phyloP scores from a whole-genome alignment of 768 basidiomycete species.

The Leccinellum albellum region DNA sequence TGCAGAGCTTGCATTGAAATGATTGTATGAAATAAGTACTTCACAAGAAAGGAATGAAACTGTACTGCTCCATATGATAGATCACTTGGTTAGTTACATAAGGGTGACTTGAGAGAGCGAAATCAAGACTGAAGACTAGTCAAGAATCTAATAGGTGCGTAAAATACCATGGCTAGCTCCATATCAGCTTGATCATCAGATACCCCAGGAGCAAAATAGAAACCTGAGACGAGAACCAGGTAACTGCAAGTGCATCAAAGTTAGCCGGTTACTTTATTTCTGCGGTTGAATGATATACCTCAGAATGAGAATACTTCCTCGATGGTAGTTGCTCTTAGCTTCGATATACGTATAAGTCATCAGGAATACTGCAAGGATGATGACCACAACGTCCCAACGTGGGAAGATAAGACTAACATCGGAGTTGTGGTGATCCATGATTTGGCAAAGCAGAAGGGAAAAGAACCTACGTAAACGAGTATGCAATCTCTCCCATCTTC shows the following conservation, averaged over 20 bases:
- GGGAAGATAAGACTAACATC: constrained; percentile 85
- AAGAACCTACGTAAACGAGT: constrained; percentile 85
- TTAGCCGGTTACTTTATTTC: background rate
- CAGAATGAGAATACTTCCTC: constrained; percentile 91
- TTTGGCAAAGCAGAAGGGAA: background rate
- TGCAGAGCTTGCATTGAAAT: constrained; percentile 55
- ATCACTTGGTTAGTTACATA: background rate
- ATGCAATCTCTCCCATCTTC: constrained; percentile 80
- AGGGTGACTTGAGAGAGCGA: background rate
- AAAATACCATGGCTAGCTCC: background rate
- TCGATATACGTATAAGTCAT: constrained; percentile 99
- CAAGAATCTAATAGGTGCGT: constrained; percentile 6
- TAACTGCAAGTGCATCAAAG: constrained; percentile 53
- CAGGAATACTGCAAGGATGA: constrained; percentile 94
- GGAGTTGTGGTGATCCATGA: constrained; percentile 3
- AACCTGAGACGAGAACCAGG: constrained; percentile 85
- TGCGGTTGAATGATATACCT: constrained; percentile 49
- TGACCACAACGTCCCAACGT: constrained; percentile 93
- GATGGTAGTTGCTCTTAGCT: constrained; percentile 97
- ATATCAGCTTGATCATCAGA: constrained; percentile 21
- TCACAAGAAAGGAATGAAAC: constrained; percentile 18
- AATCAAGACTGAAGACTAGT: constrained; percentile 13
- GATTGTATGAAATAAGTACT: constrained; percentile 8
- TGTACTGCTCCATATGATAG: constrained; percentile 4
- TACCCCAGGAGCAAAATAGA: constrained; percentile 76